Percentiles rank a stretch among this genome's conserved stretches.
Evolutionary conservation across 1,284 basidiomycete species (phyloP).

Genomic region (Hemileia vastatrix): DNA sequence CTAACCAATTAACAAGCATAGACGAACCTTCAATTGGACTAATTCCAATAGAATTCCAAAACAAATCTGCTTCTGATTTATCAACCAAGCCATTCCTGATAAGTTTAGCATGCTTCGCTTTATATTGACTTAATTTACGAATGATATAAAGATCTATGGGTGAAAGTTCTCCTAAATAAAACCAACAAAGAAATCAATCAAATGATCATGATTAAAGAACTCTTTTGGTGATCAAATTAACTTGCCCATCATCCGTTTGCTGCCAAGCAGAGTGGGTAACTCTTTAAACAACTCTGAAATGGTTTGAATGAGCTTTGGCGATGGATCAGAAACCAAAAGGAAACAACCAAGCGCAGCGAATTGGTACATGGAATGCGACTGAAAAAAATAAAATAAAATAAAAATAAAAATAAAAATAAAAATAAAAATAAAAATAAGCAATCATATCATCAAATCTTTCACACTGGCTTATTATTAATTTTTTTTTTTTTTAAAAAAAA

Average conservation of each 20-base stretch:
- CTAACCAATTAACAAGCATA: no score
- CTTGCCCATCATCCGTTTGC: conserved; percentile 4
- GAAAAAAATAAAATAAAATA: not conserved
- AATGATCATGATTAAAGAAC: not conserved
- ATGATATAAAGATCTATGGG: conserved; percentile 1
- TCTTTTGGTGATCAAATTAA: not conserved
- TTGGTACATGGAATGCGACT: conserved; percentile 16
- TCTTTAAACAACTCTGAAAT: conserved; percentile 6
- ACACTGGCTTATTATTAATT: not conserved
- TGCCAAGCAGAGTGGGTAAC: conserved; percentile 1
- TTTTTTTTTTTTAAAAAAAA: not conserved
- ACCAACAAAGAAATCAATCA: not conserved
- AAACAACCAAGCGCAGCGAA: conserved; percentile 15
- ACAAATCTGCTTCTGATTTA: not conserved
- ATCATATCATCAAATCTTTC: not conserved
- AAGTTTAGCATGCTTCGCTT: conserved; percentile 9
- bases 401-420: not conserved
- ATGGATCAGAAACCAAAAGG: conserved; percentile 1
- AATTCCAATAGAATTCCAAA: conserved; percentile 19
- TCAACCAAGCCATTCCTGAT: not conserved
- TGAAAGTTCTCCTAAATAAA: conserved; percentile 4
- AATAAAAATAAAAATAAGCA: not conserved
- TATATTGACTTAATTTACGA: conserved; percentile 8
- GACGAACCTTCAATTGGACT: conserved; percentile 16
- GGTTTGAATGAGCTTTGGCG: not conserved